phyloP scores from a whole-genome alignment of 225 moss, liverwort and hornwort species.

The Bryoerythrophyllum caledonicum region DNA sequence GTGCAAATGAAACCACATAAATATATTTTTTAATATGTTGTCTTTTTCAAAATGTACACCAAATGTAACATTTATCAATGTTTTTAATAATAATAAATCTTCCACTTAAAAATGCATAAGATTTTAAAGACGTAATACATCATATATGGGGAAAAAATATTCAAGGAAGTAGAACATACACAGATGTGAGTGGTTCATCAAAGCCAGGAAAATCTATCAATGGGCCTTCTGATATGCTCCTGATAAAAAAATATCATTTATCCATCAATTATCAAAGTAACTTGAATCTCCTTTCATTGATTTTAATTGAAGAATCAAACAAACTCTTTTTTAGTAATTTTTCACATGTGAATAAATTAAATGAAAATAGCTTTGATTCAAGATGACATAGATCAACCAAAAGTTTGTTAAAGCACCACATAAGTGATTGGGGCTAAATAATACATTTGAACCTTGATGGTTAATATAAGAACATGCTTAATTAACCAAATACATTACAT shows the following conservation, averaged over 20 bases:
- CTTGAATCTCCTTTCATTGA: neutral
- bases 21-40: neutral
- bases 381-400: neutral
- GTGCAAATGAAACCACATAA: neutral
- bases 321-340: neutral
- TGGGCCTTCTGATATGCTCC: slow-evolving; percentile 22
- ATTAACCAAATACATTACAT: neutral
- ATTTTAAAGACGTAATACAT: neutral
- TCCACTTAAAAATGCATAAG: neutral
- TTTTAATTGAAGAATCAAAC: neutral
- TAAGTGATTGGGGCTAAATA: neutral
- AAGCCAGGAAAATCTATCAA: neutral
- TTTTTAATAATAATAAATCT: neutral
- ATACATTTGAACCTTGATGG: neutral
- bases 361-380: neutral
- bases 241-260: neutral
- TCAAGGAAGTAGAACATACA: slow-evolving; percentile 11
- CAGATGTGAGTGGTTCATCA: slow-evolving; percentile 7
- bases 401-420: neutral
- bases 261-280: neutral
- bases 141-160: neutral
- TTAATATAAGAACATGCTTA: too few species aligned
- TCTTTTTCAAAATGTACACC: neutral
- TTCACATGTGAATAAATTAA: neutral
- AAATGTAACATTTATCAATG: neutral